These are phyloP conservation scores for Penicillium subrubescens DNA, from an alignment of 495 filamentous ascomycete genomes.

Conservation along the genomic window DNA sequence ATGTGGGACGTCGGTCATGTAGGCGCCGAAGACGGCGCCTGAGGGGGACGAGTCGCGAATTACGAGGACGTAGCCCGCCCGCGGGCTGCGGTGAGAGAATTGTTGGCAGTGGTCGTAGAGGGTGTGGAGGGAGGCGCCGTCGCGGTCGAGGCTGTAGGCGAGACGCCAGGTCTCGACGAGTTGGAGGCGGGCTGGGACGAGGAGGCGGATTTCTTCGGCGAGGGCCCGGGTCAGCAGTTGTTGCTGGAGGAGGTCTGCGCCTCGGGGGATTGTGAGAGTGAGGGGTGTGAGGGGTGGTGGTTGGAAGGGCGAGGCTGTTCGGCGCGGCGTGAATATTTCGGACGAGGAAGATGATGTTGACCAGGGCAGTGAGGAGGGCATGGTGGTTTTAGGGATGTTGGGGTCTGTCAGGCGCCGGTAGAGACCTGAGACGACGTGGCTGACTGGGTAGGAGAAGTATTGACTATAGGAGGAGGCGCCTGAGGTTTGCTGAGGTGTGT, in stretches of 20 bases:
- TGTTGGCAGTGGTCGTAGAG: slow-evolving; percentile 76
- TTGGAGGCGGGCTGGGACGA: slow-evolving; percentile 83
- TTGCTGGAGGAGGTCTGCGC: slow-evolving; percentile 37
- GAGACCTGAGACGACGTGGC: slow-evolving; percentile 54
- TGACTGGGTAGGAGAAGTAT: slow-evolving; percentile 59
- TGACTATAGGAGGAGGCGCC: slow-evolving; percentile 26
- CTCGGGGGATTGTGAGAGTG: slow-evolving; percentile 41
- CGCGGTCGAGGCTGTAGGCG: slow-evolving; percentile 87
- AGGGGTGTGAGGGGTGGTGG: slow-evolving; percentile 61
- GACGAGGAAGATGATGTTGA: slow-evolving; percentile 29
- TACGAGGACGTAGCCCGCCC: slow-evolving; percentile 85
- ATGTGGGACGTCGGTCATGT: slow-evolving; percentile 84
- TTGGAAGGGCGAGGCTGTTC: slow-evolving; percentile 61
- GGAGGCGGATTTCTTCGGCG: slow-evolving; percentile 91
- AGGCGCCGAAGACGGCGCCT: slow-evolving; percentile 83
- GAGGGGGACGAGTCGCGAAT: slow-evolving; percentile 66
- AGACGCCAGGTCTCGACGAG: slow-evolving; percentile 85
- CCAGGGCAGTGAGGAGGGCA: slow-evolving; percentile 32
- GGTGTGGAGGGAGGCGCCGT: slow-evolving; percentile 84
- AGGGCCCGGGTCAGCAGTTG: slow-evolving; percentile 68
- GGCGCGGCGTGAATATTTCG: slow-evolving; percentile 52
- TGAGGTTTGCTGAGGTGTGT: slow-evolving; percentile 31
- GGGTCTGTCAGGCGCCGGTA: slow-evolving; percentile 56
- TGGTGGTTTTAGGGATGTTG: slow-evolving; percentile 23
- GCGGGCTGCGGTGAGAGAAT: slow-evolving; percentile 59